Base-by-base conservation (phyloP, 306 rosid genomes). In the Cyamopsis tetragonoloba region DNA sequence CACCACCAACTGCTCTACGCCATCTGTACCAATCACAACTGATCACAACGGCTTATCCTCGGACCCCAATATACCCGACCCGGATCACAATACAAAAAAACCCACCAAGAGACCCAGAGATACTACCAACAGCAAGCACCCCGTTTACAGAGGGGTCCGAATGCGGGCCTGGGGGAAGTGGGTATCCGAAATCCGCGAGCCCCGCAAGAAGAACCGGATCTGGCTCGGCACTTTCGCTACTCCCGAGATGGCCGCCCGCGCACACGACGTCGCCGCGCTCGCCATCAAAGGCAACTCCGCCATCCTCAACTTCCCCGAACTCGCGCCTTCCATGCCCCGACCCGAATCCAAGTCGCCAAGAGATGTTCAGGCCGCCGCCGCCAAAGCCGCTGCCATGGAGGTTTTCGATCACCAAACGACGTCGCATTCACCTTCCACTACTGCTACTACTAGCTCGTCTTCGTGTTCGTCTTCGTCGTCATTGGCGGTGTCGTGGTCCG, bases 131-230 rank as follows among this genome's bases (percentile, higher is more conserved):
- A 77, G 81, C 73, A 80, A 81, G 65, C 99, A 93, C 79, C 88
- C 97, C 7, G 88, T 85, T 4, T 93, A 83, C 85, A 75, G 97
- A 68, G 99, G 99, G 27, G 96, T 93, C 23, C 85, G 99, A 82
- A 93, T 86, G 99, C 76, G 99, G 37, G 72, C 95, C 0, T 93
- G 99, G 99, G 99, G 99, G 0, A 93, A 88, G 64, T 93, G 99
- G 99, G 99, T 93, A 1, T 93, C 99, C 35, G 99, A 93, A 88
- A 93, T 93, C 84, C 91, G 99, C 13, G 96, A 93, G 69, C 99
- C 99, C 14, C 47, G 95, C 18, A 93, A 93, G 82, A 93, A 93
- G 77, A 93, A 82, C 66, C 95, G 99, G 85, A 90, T 93, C 91
- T 93, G 99, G 99, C 90, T 93, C 0, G 99, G 99, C 3, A 93